These are phyloP conservation scores for Umbellularia californica DNA, from an alignment of 164 flowering plant genomes.

Conservation along the genomic window DNA sequence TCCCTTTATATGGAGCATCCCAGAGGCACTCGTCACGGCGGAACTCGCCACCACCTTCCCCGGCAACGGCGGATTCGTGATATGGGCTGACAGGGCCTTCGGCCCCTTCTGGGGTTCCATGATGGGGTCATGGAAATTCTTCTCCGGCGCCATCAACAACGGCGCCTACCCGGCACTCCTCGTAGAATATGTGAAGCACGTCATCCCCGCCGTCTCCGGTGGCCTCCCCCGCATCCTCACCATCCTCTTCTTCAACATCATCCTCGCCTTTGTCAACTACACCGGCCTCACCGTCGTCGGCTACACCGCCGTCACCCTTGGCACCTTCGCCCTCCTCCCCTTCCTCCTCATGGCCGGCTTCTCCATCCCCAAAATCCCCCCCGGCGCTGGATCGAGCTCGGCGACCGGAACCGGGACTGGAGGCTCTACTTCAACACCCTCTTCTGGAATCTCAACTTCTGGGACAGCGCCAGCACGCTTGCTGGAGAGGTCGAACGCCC, in stretches of 20 bases:
- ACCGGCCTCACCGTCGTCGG: slow-evolving; percentile 75
- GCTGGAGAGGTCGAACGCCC: slow-evolving; percentile 70
- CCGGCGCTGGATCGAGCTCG: slow-evolving; percentile 48
- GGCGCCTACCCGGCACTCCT: slow-evolving; percentile 80
- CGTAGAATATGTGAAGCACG: slow-evolving; percentile 48
- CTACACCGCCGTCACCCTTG: slow-evolving; percentile 52
- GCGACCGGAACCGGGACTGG: slow-evolving; percentile 65
- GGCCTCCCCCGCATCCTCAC: slow-evolving; percentile 49
- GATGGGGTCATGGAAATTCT: slow-evolving; percentile 74
- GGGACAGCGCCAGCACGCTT: slow-evolving; percentile 85
- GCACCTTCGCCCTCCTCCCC: slow-evolving; percentile 53
- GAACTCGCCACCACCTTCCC: slow-evolving; percentile 83
- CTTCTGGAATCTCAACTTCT: slow-evolving; percentile 89
- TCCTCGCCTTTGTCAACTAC: slow-evolving; percentile 58
- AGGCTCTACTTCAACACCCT: slow-evolving; percentile 67
- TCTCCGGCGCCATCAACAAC: slow-evolving; percentile 69
- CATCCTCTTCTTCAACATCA: slow-evolving; percentile 36
- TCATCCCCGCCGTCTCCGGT: slow-evolving; percentile 37
- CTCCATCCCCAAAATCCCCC: slow-evolving; percentile 66
- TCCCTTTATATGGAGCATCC: slow-evolving; percentile 88
- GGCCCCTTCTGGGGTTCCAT: slow-evolving; percentile 82
- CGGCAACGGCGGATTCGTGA: slow-evolving; percentile 81
- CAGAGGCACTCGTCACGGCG: slow-evolving; percentile 86
- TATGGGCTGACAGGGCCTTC: slow-evolving; percentile 73
- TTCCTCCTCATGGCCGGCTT: slow-evolving; percentile 55